phyloP scores from a whole-genome alignment of 2,329 filamentous ascomycete species.

The Monosporascus sp. region DNA sequence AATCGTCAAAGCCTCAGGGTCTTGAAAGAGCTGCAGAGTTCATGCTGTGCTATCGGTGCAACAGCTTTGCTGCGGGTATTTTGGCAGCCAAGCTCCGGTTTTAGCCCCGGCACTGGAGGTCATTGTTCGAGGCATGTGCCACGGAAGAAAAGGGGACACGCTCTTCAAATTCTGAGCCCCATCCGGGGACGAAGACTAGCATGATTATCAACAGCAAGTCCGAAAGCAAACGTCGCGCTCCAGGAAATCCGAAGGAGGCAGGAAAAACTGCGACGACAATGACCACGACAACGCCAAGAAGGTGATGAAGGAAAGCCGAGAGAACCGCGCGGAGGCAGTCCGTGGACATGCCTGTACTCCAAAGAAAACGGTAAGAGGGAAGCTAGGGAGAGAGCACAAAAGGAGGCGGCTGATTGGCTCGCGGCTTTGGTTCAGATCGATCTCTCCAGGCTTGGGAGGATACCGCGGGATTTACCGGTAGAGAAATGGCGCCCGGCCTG shows the following conservation, averaged over 20 bases:
- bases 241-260: neutral
- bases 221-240: no score
- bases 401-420: conserved; percentile 8
- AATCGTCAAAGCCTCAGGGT: conserved; percentile 6
- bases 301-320: neutral
- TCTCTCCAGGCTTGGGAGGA: conserved; percentile 6
- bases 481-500: conserved; percentile 11
- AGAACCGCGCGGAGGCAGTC: conserved; percentile 4
- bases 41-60: conserved; percentile 7
- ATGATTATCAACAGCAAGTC: no score
- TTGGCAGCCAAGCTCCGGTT: neutral
- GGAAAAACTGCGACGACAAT: neutral
- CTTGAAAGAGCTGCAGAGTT: conserved; percentile 3
- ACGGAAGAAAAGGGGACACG: neutral
- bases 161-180: neutral
- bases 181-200: no score
- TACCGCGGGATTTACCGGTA: neutral
- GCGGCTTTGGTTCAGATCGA: conserved; percentile 3
- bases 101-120: conserved; percentile 5
- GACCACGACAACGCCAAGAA: neutral
- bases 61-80: neutral
- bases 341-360: conserved; percentile 5
- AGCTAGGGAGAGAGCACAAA: conserved; percentile 4
- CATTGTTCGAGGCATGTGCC: conserved; percentile 2
- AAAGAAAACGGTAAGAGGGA: conserved; percentile 4